These are phyloP conservation scores for Phytophthora vignae DNA, from an alignment of 352 stramenopile species.

Conservation along the genomic window DNA sequence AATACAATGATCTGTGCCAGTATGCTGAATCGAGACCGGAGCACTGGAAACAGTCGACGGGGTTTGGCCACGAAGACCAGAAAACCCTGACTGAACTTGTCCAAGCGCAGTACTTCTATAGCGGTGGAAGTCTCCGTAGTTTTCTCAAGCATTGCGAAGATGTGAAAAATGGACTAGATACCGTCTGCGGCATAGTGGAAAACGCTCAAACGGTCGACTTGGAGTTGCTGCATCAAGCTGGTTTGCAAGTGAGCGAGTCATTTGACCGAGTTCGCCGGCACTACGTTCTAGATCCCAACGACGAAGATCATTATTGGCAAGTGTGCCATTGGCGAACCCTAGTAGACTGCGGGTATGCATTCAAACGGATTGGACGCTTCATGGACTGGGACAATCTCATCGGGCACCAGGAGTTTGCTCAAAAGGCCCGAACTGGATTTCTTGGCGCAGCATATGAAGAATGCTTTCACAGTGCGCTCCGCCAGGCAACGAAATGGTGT, in stretches of 20 bases:
- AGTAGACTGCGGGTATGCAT: constrained; percentile 38
- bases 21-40: constrained; percentile 27
- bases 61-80: constrained; percentile 7
- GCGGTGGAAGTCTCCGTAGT: constrained; percentile 37
- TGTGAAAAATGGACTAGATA: constrained; percentile 30
- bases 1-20: constrained; percentile 21
- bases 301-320: constrained; percentile 32
- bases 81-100: constrained; percentile 15
- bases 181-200: constrained; percentile 14
- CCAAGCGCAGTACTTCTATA: constrained; percentile 37
- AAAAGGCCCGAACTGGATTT: constrained; percentile 28
- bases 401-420: constrained; percentile 17
- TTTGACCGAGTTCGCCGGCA: constrained; percentile 33
- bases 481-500: constrained; percentile 12
- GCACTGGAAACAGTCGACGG: constrained; percentile 30
- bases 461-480: constrained; percentile 30
- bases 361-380: constrained; percentile 25
- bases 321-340: constrained; percentile 17
- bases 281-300: constrained; percentile 28
- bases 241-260: not conserved
- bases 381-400: constrained; percentile 16
- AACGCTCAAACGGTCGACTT: constrained; percentile 17
- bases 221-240: constrained; percentile 9
- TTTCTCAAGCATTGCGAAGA: constrained; percentile 25
- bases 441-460: constrained; percentile 22